Base-by-base conservation (phyloP, 75 land plant species). In the Gnetum montanum region DNA sequence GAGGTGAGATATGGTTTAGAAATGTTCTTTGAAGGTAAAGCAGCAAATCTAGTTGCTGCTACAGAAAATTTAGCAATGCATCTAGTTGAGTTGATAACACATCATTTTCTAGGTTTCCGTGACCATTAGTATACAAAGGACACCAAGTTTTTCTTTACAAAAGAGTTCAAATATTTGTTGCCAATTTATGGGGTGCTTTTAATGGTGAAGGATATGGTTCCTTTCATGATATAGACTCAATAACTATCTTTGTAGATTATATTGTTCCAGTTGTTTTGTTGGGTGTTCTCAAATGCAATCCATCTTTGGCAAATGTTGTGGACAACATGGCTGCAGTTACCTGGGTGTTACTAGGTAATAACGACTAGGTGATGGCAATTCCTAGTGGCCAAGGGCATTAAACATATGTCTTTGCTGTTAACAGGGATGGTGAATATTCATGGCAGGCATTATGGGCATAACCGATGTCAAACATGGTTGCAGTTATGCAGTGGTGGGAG, bases 131-230 rank as follows among this genome's bases (percentile, higher is more conserved):
- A 18, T 94, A 90, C 79, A 90, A 83, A 73, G 98, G 98, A 0
- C 98, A 62, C 59, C 98, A 94, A 45, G 71, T 94, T 13, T 94
- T 94, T 62, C 49, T 94, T n/a, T 94, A 94, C 43, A 94, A 94
- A 49, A 82, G 98, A 52, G 98, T 96, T 13, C 96, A 94, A 60
- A 94, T 90, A 58, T 94, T 94, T 64, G 96, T 72, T 5, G 96
- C 98, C 19, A 96, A 94, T 58, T 33, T 94, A 26, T 90, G 96
- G 96, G 91, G 91, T 44, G 98, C 98, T 49, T 94, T 94, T 50
- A 82, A 78, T 52, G 98, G 98, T 19, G 44, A 78, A 71, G 73
- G 81, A 18, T 73, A 71, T 61, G 98, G 98, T 12, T 67, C 68
- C 24, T 94, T 94, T 63, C 49, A 66, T 62, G 98, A 94, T 62